Evolutionary conservation across 2,329 filamentous ascomycete genomes (phyloP), one percentile per base, ranked within the genome.

Genomic region (Thelonectria blattea): DNA sequence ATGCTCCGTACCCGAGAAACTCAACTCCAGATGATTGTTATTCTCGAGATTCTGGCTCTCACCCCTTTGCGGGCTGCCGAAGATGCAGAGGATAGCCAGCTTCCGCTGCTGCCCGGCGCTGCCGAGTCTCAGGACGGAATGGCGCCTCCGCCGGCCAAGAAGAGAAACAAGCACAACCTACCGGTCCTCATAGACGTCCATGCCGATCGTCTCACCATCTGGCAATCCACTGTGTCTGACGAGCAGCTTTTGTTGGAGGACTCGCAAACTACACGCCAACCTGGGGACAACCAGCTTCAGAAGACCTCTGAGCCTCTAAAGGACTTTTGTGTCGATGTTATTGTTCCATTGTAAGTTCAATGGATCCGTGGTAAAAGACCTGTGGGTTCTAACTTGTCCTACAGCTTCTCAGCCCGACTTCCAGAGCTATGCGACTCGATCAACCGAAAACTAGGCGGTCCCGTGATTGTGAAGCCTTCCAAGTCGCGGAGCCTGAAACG

Each of bases 301-400:
- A 79, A 76, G 57, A 65, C 75, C 58, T 78, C 80, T 0, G 91
- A 93, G 70, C 86, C 89, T 7, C 78, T 93, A 7, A 86, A 84
- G 64, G 88, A 90, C 72, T 95, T 94, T 71, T 94, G 91, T 70
- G 81, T 91, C 15, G 91, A 95, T 71, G 89, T 95, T 42, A 87
- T 95, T 67, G 79, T 92, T 46, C 91, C 91, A 34, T 94, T 94
- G 86, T 89, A 79, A 81, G 86, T 76, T n/a, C 8, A 8, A 30
- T 34, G n/a, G 6, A 9, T 10, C 20, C 4, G 5, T 17, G 45
- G 7, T 27, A 2, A 22, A 3, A 4, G 11, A 2, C 7, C 2
- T 14, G 11, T n/a, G 14, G 30, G 46, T 47, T 47, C 79, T 85
- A 65, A 85, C 60, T 50, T 37, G 10, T 2, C 27, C 37, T 14